Percentiles rank a stretch among this genome's conserved stretches.
phyloP scores from a whole-genome alignment of 352 stramenopile genomes.

The Phytophthora citrophthora region DNA sequence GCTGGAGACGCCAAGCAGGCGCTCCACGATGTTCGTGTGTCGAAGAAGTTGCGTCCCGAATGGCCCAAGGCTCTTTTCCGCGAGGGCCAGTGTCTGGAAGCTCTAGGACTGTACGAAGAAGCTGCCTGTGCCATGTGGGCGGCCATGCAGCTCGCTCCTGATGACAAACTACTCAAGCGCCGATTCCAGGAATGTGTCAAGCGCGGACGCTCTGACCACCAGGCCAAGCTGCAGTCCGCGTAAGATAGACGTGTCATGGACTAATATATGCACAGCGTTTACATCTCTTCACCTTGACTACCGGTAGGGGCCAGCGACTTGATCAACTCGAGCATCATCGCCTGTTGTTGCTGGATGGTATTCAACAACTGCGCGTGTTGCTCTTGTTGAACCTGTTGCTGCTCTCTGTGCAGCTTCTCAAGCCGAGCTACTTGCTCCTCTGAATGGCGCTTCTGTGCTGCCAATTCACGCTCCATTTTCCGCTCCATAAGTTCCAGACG shows the following conservation, averaged over 20 bases:
- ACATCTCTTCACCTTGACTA: background rate
- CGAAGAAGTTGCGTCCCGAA: slow-evolving; percentile 83
- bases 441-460: slow-evolving; percentile 28
- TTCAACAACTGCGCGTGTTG: slow-evolving; percentile 29
- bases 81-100: slow-evolving; percentile 85
- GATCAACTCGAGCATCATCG: slow-evolving; percentile 37
- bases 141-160: slow-evolving; percentile 75
- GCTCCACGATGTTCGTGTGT: slow-evolving; percentile 77
- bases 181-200: slow-evolving; percentile 84
- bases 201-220: slow-evolving; percentile 66
- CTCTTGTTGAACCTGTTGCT: slow-evolving; percentile 31
- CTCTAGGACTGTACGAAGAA: slow-evolving; percentile 76
- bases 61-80: slow-evolving; percentile 87
- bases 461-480: slow-evolving; percentile 36
- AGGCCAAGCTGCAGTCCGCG: slow-evolving; percentile 45
- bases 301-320: slow-evolving; percentile 15
- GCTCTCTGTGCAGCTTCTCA: slow-evolving; percentile 27
- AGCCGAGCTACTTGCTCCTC: slow-evolving; percentile 35
- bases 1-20: slow-evolving; percentile 66
- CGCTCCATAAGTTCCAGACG: slow-evolving; percentile 33
- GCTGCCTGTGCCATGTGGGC: slow-evolving; percentile 76
- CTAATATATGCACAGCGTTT: slow-evolving; percentile 29
- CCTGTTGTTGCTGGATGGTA: slow-evolving; percentile 39
- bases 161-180: slow-evolving; percentile 80
- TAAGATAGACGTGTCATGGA: slow-evolving; percentile 28